Evolutionary conservation across 345 rosid species (phyloP).

Genomic region (Triadica sebifera): DNA sequence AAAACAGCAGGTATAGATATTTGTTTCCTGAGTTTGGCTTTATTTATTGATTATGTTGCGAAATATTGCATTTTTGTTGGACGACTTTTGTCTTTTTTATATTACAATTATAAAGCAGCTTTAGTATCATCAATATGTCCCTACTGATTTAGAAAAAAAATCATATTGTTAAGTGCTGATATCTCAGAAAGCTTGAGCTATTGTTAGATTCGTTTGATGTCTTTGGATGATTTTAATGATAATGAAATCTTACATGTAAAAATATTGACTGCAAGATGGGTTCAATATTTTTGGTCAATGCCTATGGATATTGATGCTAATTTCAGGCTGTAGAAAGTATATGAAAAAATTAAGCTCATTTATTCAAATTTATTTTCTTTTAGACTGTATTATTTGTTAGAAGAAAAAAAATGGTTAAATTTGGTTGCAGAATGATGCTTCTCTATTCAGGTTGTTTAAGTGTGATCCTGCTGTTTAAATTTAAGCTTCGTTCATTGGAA

Average conservation of each 20-base stretch:
- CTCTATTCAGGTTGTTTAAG: neutral
- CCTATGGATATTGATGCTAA: neutral
- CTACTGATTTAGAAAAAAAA: neutral
- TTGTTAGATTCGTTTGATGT: neutral
- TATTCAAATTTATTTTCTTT: neutral
- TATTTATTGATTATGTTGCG: neutral
- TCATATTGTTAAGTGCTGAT: neutral
- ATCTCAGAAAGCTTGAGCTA: too few relatives aligned
- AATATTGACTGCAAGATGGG: neutral
- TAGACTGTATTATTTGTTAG: neutral
- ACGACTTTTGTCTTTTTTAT: neutral
- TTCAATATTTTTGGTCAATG: neutral
- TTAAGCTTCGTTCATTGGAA: neutral
- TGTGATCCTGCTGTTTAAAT: neutral
- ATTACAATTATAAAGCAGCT: neutral
- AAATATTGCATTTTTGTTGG: neutral
- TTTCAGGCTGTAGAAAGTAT: neutral
- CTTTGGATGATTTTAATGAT: neutral
- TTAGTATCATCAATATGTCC: neutral
- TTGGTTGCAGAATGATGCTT: neutral
- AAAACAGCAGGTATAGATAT: conserved; percentile 56
- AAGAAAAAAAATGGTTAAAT: neutral
- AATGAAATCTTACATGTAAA: neutral
- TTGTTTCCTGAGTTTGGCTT: conserved; percentile 4
- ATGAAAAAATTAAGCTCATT: neutral